Conservation (phyloP, 2,329 filamentous ascomycete species). For the Leptographium procerum region DNA sequence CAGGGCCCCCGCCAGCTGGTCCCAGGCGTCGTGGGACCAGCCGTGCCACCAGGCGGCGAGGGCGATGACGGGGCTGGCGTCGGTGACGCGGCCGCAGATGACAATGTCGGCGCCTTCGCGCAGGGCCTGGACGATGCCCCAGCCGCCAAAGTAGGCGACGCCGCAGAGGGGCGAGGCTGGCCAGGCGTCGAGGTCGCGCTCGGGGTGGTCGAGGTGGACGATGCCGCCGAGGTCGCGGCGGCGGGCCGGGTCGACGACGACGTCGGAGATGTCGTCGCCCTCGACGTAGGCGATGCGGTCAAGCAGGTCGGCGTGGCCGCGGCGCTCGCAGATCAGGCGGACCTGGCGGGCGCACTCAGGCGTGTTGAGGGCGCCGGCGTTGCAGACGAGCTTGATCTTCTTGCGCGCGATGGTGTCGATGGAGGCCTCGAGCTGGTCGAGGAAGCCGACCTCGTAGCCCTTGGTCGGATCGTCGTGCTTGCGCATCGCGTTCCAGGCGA, state of each 20-base stretch:
- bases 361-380: slow-evolving; percentile 41
- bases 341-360: slow-evolving; percentile 11
- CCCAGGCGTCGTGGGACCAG: slow-evolving; percentile 35
- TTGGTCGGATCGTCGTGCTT: neutral
- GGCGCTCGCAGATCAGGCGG: neutral
- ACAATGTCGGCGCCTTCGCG: slow-evolving; percentile 33
- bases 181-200: neutral
- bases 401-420: slow-evolving; percentile 20
- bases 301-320: slow-evolving; percentile 17
- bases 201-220: neutral
- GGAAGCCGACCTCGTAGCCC: neutral
- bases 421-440: slow-evolving; percentile 4
- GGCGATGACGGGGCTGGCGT: slow-evolving; percentile 40
- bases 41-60: slow-evolving; percentile 44
- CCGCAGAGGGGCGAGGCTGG: slow-evolving; percentile 17
- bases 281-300: slow-evolving; percentile 32
- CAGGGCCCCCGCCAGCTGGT: slow-evolving; percentile 37
- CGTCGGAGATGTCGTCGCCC: slow-evolving; percentile 30
- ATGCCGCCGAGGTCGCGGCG: neutral
- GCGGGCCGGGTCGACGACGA: slow-evolving; percentile 1
- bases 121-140: slow-evolving; percentile 33
- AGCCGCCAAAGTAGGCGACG: slow-evolving; percentile 40
- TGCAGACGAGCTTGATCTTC: slow-evolving; percentile 33
- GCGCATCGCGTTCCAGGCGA: slow-evolving; percentile 9
- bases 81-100: slow-evolving; percentile 29